These are phyloP conservation scores for Colletotrichum gigasporum DNA, from an alignment of 2,329 filamentous ascomycete species.

Conservation along the genomic window DNA sequence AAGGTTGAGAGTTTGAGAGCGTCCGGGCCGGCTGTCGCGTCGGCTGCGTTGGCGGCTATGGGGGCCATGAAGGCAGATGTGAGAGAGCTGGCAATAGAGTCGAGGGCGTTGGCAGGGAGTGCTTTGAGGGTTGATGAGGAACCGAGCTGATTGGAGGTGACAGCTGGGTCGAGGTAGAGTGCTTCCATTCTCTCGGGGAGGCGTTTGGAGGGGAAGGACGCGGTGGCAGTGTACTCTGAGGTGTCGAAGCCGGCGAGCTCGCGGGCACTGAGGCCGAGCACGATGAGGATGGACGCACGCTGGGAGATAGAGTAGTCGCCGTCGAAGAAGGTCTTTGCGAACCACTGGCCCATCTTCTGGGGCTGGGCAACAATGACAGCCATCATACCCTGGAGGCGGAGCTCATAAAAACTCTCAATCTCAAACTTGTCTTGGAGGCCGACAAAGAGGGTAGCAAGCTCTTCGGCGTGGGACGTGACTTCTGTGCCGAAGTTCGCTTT, in stretches of 20 bases:
- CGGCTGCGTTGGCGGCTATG: slow-evolving; percentile 82
- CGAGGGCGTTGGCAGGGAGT: slow-evolving; percentile 68
- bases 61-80: slow-evolving; percentile 81
- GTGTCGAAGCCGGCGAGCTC: slow-evolving; percentile 83
- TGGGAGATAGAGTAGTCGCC: slow-evolving; percentile 92
- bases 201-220: slow-evolving; percentile 81
- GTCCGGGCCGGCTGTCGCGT: slow-evolving; percentile 81
- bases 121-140: slow-evolving; percentile 54
- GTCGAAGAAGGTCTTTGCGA: slow-evolving; percentile 85
- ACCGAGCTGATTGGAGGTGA: slow-evolving; percentile 31
- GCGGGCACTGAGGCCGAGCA: slow-evolving; percentile 82
- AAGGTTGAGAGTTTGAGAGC: slow-evolving; percentile 91
- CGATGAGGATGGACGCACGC: slow-evolving; percentile 81
- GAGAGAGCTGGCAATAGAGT: slow-evolving; percentile 73
- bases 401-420: slow-evolving; percentile 78
- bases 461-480: slow-evolving; percentile 83
- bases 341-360: slow-evolving; percentile 82
- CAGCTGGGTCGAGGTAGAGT: slow-evolving; percentile 63
- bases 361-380: slow-evolving; percentile 82
- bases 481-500: slow-evolving; percentile 92
- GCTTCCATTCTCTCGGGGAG: slow-evolving; percentile 79
- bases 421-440: slow-evolving; percentile 89
- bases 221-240: slow-evolving; percentile 57
- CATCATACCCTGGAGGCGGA: slow-evolving; percentile 83
- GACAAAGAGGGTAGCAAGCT: slow-evolving; percentile 79